Evolutionary conservation across 2,329 filamentous ascomycete species (phyloP), one percentile per base, ranked within the genome.

Genomic region (Dryadomyces quercivorus): DNA sequence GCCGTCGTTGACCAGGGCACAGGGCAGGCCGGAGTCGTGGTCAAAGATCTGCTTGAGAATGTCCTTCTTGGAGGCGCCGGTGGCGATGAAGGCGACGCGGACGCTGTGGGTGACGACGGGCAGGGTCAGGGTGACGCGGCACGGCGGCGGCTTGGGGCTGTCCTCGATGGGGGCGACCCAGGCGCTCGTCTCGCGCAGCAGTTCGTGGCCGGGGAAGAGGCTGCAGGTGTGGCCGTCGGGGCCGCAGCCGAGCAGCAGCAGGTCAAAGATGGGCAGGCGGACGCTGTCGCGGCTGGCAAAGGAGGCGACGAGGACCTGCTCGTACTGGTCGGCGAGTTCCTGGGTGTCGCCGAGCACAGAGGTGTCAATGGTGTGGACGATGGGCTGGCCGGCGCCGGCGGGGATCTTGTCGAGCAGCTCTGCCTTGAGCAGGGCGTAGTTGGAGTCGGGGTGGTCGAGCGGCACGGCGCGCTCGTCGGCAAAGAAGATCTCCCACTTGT

Each of bases 211-310:
- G 5, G 93, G 93, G 76, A 98, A 98, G 52, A 98, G 76, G 63
- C 86, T 93, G 82, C 93, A 97, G 38, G 93, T 97, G 74, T 98
- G 93, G 52, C 93, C 93, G 69, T 97, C 93, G 15, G 93, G 92
- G 0, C 93, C 93, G 67, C 88, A 95, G 63, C 93, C 93, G 45
- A 98, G 82, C 45, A 98, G 81, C 54, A 98, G 77, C 53, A 98
- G 80, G 68, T 98, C 93, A 69, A 97, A 98, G 65, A 95, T 86
- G 62, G 93, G 93, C 48, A 96, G 76, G 70, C 89, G 91, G 67
- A 98, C 92, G 59, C 87, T 93, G 72, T 98, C 93, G 66, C 92
- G 86, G 60, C 85, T 85, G 16, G 93, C 93, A 65, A 98, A 98
- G 61, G 83, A 85, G 58, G 74, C 77, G 63, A 96, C 91, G 49